phyloP scores from a whole-genome alignment of 73 alveolate genomes.

The Paramecium octaurelia region DNA sequence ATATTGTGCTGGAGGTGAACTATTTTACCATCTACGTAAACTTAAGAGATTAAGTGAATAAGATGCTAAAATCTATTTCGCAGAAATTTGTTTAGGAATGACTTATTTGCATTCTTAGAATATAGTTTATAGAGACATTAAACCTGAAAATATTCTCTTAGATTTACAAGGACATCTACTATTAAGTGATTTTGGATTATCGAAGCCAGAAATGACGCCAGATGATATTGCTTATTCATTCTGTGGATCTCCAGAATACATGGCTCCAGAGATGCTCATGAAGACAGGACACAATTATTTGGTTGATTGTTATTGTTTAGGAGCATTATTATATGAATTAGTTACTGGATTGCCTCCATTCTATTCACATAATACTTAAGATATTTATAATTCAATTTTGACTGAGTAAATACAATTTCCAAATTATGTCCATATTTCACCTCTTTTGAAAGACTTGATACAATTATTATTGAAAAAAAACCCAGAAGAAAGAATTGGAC shows the following conservation, averaged over 20 bases:
- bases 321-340: conserved; percentile 70
- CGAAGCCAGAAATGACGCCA: conserved; percentile 62
- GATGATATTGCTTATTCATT: conserved; percentile 65
- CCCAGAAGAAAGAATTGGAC: conserved; percentile 86
- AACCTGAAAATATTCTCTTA: conserved; percentile 93
- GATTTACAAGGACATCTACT: conserved; percentile 68
- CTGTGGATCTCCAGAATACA: conserved; percentile 78
- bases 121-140: conserved; percentile 94
- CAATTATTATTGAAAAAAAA: conserved; percentile 76
- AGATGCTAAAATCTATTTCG: conserved; percentile 69
- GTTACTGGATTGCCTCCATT: conserved; percentile 74
- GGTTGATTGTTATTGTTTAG: conserved; percentile 73
- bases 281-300: conserved; percentile 67
- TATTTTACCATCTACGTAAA: conserved; percentile 77
- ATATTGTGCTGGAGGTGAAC: conserved; percentile 90
- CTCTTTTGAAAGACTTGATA: conserved; percentile 67
- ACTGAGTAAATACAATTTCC: conserved; percentile 59
- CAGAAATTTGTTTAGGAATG: conserved; percentile 69
- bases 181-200: conserved; percentile 72
- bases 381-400: conserved; percentile 59
- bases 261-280: conserved; percentile 75
- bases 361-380: conserved; percentile 58
- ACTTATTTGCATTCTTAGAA: conserved; percentile 69
- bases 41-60: conserved; percentile 70
- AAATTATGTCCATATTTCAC: conserved; percentile 47